A percentile compares a stretch with the other conserved stretches of the same genome.
Conservation (phyloP, 257 asterid genomes). For the Solanum piurae region DNA sequence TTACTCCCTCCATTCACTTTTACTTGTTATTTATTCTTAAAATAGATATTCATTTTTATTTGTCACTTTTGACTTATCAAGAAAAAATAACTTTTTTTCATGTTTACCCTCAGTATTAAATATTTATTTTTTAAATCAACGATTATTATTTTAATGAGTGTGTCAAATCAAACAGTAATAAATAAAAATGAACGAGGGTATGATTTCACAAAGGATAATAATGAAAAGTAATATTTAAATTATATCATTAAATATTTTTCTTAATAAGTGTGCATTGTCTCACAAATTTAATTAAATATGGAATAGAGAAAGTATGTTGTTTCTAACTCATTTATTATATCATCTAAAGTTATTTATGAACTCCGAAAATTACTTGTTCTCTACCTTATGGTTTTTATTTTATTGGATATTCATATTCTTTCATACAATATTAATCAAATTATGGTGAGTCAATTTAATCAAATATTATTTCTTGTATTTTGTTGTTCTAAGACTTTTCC, state of each 20-base stretch:
- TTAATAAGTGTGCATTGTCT: too few species aligned
- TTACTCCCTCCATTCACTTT: background rate
- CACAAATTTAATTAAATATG: background rate
- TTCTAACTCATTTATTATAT: background rate
- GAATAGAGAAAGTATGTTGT: background rate
- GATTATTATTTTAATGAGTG: too few species aligned
- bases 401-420: background rate
- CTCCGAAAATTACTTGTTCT: background rate
- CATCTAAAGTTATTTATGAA: background rate
- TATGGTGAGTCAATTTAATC: background rate
- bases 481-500: background rate
- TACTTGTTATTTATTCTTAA: background rate
- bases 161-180: background rate
- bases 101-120: background rate
- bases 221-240: too few species aligned
- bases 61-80: background rate
- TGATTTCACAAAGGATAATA: too few species aligned
- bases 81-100: too few species aligned
- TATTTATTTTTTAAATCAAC: background rate
- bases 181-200: too few species aligned
- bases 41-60: too few species aligned
- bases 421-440: background rate
- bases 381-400: background rate
- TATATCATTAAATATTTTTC: too few species aligned
- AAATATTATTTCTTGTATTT: background rate